phyloP scores from a whole-genome alignment of 192 early-diverging fungal genomes.

The Backusella psychrophila region DNA sequence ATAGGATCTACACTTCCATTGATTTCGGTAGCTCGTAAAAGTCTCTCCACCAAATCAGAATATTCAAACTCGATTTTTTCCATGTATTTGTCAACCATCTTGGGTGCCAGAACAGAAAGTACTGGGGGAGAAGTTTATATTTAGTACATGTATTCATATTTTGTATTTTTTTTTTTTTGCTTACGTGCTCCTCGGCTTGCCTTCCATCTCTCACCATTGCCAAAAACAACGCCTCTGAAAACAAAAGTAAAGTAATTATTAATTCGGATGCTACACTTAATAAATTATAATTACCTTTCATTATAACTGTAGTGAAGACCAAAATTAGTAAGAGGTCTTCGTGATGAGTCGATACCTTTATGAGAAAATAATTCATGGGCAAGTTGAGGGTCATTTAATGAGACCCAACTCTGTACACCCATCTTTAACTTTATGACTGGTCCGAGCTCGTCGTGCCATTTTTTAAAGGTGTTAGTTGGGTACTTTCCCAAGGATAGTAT shows the following conservation, averaged over 20 bases:
- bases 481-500: neutral
- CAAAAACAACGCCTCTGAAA: neutral
- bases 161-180: neutral
- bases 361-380: slow-evolving; percentile 3
- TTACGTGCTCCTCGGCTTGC: neutral
- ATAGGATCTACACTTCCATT: neutral
- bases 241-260: neutral
- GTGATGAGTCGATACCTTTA: neutral
- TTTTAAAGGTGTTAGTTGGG: neutral
- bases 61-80: neutral
- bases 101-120: neutral
- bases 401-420: slow-evolving; percentile 5
- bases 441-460: neutral
- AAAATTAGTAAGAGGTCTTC: neutral
- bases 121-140: neutral
- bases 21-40: neutral
- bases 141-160: neutral
- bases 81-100: neutral
- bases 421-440: neutral
- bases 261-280: no score
- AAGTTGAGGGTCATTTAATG: neutral
- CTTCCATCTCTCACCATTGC: neutral
- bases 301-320: neutral
- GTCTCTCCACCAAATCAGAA: neutral
- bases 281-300: neutral